Percentiles rank a stretch among this genome's conserved stretches.
phyloP scores from a whole-genome alignment of 75 land plant species.

The Pseudotsuga menziesii region DNA sequence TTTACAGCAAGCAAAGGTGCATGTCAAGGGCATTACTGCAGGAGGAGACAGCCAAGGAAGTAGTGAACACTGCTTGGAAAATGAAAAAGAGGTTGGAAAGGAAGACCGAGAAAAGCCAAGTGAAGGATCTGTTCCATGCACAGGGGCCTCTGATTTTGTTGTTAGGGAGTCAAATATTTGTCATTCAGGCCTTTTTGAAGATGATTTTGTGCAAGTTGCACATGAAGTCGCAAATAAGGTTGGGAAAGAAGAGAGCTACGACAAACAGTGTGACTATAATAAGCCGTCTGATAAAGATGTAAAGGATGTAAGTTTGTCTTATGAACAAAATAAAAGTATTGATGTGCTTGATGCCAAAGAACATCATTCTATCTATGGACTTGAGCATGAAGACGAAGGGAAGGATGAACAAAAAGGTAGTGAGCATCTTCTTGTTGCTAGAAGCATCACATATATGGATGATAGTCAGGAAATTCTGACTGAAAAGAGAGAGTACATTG shows the following conservation, averaged over 20 bases:
- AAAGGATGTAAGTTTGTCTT: conserved; percentile 15
- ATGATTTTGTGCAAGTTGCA: conserved; percentile 71
- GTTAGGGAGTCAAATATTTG: conserved; percentile 5
- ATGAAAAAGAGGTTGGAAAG: neutral
- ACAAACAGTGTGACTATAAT: conserved; percentile 45
- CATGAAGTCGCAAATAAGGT: conserved; percentile 73
- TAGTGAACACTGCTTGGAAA: neutral
- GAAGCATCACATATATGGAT: neutral
- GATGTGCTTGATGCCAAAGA: neutral
- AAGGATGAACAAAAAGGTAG: neutral
- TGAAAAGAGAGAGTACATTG: neutral
- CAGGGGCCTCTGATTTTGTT: neutral
- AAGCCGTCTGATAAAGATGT: conserved; percentile 26
- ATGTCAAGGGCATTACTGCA: neutral
- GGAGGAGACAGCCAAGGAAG: neutral
- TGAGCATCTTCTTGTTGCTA: neutral
- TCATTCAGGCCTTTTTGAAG: conserved; percentile 21
- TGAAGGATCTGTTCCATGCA: neutral
- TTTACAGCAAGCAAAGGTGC: neutral
- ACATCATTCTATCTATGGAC: neutral
- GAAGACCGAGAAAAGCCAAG: neutral
- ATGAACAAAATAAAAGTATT: conserved; percentile 22
- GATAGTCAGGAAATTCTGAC: neutral
- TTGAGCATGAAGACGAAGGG: neutral
- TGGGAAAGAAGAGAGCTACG: conserved; percentile 46